Percentiles rank a stretch among this genome's conserved stretches.
These are phyloP conservation scores for Orbilia blumenaviensis DNA, from an alignment of 2,329 filamentous ascomycete genomes.

Conservation along the genomic window DNA sequence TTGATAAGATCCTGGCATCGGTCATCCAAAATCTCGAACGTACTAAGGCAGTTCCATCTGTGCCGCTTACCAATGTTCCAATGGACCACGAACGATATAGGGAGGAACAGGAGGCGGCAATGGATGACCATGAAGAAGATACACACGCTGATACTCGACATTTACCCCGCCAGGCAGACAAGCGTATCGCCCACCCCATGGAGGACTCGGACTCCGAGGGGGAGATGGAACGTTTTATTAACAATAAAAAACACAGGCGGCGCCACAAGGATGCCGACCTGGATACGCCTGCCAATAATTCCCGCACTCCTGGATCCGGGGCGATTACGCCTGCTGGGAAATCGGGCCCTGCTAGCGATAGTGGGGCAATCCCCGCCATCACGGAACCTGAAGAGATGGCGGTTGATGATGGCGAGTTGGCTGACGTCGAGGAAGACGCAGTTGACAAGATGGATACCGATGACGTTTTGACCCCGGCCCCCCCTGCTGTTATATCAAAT, in stretches of 20 bases:
- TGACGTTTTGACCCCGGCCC: constrained; percentile 39
- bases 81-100: constrained; percentile 65
- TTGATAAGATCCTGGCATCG: constrained; percentile 73
- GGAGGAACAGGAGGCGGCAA: constrained; percentile 71
- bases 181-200: constrained; percentile 69
- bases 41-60: constrained; percentile 71
- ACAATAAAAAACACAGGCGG: constrained; percentile 53
- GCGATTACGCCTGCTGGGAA: constrained; percentile 37
- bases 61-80: constrained; percentile 72
- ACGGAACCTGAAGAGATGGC: constrained; percentile 46
- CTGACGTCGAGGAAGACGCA: constrained; percentile 52
- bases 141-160: constrained; percentile 69
- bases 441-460: constrained; percentile 54
- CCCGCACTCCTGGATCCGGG: constrained; percentile 44
- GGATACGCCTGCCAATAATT: constrained; percentile 53
- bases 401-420: constrained; percentile 47
- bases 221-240: constrained; percentile 55
- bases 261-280: constrained; percentile 54
- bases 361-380: constrained; percentile 13
- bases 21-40: constrained; percentile 74
- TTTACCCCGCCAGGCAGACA: constrained; percentile 70
- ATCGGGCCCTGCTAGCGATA: constrained; percentile 33
- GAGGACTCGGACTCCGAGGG: constrained; percentile 72
- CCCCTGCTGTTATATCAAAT: constrained; percentile 25
- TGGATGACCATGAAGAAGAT: constrained; percentile 73